Conservation (phyloP, 495 filamentous ascomycete species). For the Corynascus novoguineensis region DNA sequence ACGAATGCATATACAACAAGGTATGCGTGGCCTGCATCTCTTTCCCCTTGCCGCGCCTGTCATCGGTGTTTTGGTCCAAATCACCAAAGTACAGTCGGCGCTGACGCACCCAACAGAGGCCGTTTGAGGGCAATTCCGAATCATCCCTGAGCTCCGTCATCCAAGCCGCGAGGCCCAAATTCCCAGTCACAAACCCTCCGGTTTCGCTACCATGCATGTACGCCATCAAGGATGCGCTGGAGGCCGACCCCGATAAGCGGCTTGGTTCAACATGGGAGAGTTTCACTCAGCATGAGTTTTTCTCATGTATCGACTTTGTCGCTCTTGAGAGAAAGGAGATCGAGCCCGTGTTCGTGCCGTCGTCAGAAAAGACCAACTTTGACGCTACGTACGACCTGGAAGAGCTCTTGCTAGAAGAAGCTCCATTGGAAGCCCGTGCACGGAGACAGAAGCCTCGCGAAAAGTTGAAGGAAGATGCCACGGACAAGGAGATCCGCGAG, state of each 20-base stretch:
- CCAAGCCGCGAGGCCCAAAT: conserved; percentile 74
- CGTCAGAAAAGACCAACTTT: conserved; percentile 97
- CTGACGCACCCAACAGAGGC: conserved; percentile 53
- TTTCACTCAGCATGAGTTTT: conserved; percentile 85
- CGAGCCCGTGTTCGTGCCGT: conserved; percentile 85
- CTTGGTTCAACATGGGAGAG: conserved; percentile 77
- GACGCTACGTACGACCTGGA: conserved; percentile 98
- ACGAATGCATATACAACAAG: conserved; percentile 99
- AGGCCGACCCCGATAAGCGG: conserved; percentile 70
- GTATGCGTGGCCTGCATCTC: conserved; percentile 43
- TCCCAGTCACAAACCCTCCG: conserved; percentile 80
- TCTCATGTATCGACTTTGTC: conserved; percentile 76
- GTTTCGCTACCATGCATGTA: conserved; percentile 82
- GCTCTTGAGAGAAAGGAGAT: conserved; percentile 84
- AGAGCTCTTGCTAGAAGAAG: conserved; percentile 89
- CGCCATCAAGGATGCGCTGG: conserved; percentile 74
- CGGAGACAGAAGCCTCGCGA: conserved; percentile 90
- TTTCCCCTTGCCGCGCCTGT: background rate
- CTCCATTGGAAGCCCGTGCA: conserved; percentile 86
- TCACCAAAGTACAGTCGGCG: conserved; percentile 28
- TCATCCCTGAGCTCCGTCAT: conserved; percentile 75
- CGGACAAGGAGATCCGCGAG: conserved; percentile 88
- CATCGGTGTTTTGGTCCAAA: background rate
- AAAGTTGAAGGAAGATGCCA: conserved; percentile 85
- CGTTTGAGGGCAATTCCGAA: conserved; percentile 84